A percentile compares a stretch with the other conserved stretches of the same genome.
phyloP scores from a whole-genome alignment of 2,329 filamentous ascomycete species.

The Pyrenochaeta sp. region DNA sequence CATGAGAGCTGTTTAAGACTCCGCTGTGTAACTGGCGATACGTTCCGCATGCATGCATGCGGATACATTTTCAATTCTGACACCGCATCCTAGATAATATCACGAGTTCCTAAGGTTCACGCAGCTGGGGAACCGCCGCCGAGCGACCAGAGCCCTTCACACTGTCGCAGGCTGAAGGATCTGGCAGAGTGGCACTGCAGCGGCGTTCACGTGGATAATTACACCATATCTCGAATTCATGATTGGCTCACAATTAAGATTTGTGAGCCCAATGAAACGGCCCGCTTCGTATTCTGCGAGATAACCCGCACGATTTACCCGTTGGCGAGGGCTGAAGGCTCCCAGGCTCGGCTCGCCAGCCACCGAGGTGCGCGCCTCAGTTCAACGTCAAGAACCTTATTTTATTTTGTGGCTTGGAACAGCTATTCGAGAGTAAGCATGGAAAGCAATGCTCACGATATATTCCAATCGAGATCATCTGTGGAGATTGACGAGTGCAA shows the following conservation, averaged over 20 bases:
- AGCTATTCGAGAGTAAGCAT: background rate
- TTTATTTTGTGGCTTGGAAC: background rate
- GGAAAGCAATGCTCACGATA: background rate
- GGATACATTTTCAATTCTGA: background rate
- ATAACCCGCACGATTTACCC: conserved; percentile 4
- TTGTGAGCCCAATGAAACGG: background rate
- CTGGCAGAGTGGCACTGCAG: background rate
- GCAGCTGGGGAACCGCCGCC: background rate
- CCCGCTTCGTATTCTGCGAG: background rate
- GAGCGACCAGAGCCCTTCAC: background rate
- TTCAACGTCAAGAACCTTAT: background rate
- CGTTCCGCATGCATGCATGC: background rate
- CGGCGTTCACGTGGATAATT: background rate
- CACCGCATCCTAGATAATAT: background rate
- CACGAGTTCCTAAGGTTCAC: background rate
- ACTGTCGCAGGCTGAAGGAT: background rate
- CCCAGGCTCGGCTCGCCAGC: background rate
- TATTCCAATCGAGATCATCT: background rate
- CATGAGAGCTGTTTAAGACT: background rate
- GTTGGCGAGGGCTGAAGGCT: background rate
- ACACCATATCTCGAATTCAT: background rate
- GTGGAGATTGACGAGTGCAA: background rate
- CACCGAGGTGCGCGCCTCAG: background rate
- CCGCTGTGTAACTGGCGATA: background rate
- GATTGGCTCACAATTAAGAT: background rate